Conservation (phyloP, 129 eudicot species). For the Calendula officinalis region DNA sequence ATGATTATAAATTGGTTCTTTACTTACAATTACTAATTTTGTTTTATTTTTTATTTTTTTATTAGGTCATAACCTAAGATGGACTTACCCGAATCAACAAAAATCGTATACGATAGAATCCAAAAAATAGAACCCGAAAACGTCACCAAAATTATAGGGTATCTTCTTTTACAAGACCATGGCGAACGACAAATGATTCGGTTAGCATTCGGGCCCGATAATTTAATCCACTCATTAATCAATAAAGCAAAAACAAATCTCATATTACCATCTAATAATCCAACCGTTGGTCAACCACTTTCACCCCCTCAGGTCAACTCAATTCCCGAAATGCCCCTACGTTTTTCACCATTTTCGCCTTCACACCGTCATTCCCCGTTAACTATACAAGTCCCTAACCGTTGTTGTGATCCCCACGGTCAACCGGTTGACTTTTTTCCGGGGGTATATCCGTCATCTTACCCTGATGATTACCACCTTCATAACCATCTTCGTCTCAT, state of each 20-base stretch:
- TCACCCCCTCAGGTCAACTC: conserved; percentile 39
- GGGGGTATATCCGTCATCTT: conserved; percentile 30
- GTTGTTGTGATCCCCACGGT: conserved; percentile 43
- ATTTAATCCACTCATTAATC: conserved; percentile 36
- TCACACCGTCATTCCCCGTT: conserved; percentile 38
- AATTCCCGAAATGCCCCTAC: conserved; percentile 37
- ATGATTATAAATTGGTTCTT: conserved; percentile 13
- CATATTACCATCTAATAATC: conserved; percentile 31
- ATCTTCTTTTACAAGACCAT: conserved; percentile 47
- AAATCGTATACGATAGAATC: conserved; percentile 43
- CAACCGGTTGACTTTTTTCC: conserved; percentile 42
- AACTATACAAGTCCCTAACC: conserved; percentile 34
- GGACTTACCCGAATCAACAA: conserved; percentile 52
- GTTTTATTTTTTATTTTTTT: conserved; percentile 4
- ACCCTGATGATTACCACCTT: conserved; percentile 43
- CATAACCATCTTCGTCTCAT: conserved; percentile 48
- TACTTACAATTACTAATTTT: neutral
- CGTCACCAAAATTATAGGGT: conserved; percentile 53
- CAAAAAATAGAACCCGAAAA: conserved; percentile 53
- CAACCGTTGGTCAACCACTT: conserved; percentile 26
- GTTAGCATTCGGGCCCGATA: conserved; percentile 58
- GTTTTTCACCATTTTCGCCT: conserved; percentile 42
- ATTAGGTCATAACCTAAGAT: conserved; percentile 34
- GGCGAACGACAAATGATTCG: conserved; percentile 55
- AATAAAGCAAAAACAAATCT: conserved; percentile 36